Evolutionary conservation across 163 green algal species (phyloP).

Genomic region (Scenedesmus sp.): DNA sequence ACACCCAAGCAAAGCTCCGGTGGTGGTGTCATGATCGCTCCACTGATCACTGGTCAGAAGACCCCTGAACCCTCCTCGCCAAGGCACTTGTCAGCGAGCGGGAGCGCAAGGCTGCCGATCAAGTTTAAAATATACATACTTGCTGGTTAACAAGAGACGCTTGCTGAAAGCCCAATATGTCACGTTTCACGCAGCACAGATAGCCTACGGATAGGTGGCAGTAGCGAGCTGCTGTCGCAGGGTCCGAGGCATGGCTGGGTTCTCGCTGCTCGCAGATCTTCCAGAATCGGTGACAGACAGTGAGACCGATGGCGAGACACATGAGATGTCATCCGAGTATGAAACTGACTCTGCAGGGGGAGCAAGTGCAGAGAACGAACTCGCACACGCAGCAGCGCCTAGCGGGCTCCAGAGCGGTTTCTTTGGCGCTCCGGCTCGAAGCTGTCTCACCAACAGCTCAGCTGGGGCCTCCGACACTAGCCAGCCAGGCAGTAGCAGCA

Average conservation of each 20-base stretch:
- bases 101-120: no score
- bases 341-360: neutral
- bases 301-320: neutral
- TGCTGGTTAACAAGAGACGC: no score
- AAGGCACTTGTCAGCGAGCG: no score
- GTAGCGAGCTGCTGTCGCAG: neutral
- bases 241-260: neutral
- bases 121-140: no score
- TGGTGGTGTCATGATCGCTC: no score
- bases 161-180: no score
- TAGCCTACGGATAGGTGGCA: neutral
- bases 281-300: neutral
- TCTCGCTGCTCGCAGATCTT: neutral
- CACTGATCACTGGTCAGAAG: no score
- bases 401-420: neutral
- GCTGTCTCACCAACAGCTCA: no score
- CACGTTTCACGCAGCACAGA: neutral
- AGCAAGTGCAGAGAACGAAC: neutral
- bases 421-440: neutral
- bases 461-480: neutral
- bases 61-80: no score
- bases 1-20: no score
- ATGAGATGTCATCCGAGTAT: neutral
- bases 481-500: slow-evolving; percentile 21
- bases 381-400: neutral